Evolutionary conservation across 495 filamentous ascomycete species (phyloP), one percentile per base, ranked within the genome.

Genomic region (Aspergillus ellipticus): DNA sequence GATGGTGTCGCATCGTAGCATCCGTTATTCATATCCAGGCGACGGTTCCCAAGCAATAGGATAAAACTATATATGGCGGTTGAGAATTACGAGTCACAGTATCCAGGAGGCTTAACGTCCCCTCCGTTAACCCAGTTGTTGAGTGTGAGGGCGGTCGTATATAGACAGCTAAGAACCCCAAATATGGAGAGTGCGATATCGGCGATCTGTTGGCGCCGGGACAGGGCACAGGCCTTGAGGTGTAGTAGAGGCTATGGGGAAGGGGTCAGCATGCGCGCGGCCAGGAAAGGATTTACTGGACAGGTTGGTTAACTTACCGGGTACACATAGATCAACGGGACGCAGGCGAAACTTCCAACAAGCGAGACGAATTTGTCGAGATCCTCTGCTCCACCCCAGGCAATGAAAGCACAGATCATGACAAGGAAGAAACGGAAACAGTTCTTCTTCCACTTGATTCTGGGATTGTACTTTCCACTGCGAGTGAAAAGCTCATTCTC

Each of bases 361-460:
- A 98, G 77, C 15, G 90, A 87, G 17, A 98, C 94, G 67, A 98
- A 97, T 70, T 97, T 97, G 74, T 98, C 94, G 53, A 98, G 77
- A 74, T 97, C 87, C 59, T 89, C 88, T 4, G 94, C 92, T 51
- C 94, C 94, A 55, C 84, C 83, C 92, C 92, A 97, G 1, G 92
- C 92, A 58, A 97, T 85, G 39, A 88, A 63, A 3, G 92, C 89
- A 65, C 92, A 97, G 29, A 92, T 65, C 59, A 88, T 80, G 51
- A 97, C 94, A 39, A 96, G 82, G 63, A 92, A 84, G 74, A 97
- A 97, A 31, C 94, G 87, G 77, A 94, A 97, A 51, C 85, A 76
- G 61, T 98, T 98, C 84, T 98, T 98, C 79, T 95, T 86, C 93
- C 93, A 97, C 74, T 98, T 98, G 77, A 97, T 96, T 51, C 84